Evolutionary conservation across 1,284 basidiomycete species (phyloP).

Genomic region (Trichosporon sp.): DNA sequence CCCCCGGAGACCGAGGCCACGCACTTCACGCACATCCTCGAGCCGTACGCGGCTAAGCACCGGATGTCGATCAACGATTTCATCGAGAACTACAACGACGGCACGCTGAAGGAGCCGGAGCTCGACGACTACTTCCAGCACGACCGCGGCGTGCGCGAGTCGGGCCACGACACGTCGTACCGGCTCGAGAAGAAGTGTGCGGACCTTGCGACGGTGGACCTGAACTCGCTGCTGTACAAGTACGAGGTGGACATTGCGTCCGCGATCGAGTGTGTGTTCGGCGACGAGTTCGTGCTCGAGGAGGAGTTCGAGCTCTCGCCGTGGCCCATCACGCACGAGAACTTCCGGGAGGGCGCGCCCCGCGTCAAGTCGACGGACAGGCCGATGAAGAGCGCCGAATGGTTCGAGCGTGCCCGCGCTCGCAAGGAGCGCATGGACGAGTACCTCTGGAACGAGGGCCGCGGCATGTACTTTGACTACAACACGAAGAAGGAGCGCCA

Average conservation of each 20-base stretch:
- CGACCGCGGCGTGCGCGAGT: conserved; percentile 89
- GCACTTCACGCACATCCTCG: conserved; percentile 94
- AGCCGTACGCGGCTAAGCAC: conserved; percentile 88
- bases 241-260: conserved; percentile 92
- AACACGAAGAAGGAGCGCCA: conserved; percentile 86
- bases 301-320: conserved; percentile 88
- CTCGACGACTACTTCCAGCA: conserved; percentile 97
- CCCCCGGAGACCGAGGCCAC: conserved; percentile 97
- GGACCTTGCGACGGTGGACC: conserved; percentile 91
- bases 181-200: conserved; percentile 89
- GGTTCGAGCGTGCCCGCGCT: conserved; percentile 81
- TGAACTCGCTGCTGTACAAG: conserved; percentile 80
- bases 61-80: conserved; percentile 96
- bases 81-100: conserved; percentile 90
- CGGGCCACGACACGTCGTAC: conserved; percentile 96
- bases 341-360: conserved; percentile 57
- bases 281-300: conserved; percentile 81
- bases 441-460: conserved; percentile 95
- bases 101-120: conserved; percentile 73
- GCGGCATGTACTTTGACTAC: conserved; percentile 93
- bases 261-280: conserved; percentile 89
- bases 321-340: conserved; percentile 77
- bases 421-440: conserved; percentile 81
- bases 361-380: conserved; percentile 63
- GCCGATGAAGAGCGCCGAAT: conserved; percentile 72